Conservation (phyloP, 164 flowering plant genomes). For the Tinospora cordifolia region DNA sequence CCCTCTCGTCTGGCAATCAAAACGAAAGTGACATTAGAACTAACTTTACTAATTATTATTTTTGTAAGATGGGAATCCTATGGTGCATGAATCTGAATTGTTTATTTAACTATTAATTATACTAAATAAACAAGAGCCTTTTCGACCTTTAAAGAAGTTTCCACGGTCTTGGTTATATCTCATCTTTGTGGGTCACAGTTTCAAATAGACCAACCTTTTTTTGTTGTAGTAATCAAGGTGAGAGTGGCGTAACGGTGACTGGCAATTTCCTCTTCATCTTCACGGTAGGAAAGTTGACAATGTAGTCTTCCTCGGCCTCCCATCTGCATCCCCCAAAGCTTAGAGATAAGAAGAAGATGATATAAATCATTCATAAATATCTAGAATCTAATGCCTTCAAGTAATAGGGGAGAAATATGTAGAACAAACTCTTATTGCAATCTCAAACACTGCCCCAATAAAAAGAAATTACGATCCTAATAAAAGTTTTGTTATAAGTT, state of each 20-base stretch:
- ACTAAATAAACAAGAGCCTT: background rate
- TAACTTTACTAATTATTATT: slow-evolving; percentile 15
- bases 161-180: background rate
- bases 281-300: slow-evolving; percentile 79
- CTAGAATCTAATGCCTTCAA: background rate
- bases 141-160: background rate
- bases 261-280: slow-evolving; percentile 79
- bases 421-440: too few relatives aligned
- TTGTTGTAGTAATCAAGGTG: background rate
- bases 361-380: background rate
- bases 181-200: background rate
- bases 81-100: background rate
- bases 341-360: background rate
- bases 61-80: background rate
- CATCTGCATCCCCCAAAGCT: slow-evolving; percentile 46
- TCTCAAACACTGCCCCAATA: too few relatives aligned
- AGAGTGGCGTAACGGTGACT: slow-evolving; percentile 45
- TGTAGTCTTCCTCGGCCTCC: slow-evolving; percentile 66
- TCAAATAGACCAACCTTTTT: background rate
- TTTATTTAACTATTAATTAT: background rate
- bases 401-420: too few relatives aligned
- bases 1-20: slow-evolving; percentile 2
- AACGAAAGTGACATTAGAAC: slow-evolving; percentile 28
- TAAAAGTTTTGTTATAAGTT: too few relatives aligned
- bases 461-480: too few relatives aligned